Percentiles rank a stretch among this genome's conserved stretches.
Evolutionary conservation across 345 rosid genomes (phyloP).

Genomic region (Syzygium aromaticum): DNA sequence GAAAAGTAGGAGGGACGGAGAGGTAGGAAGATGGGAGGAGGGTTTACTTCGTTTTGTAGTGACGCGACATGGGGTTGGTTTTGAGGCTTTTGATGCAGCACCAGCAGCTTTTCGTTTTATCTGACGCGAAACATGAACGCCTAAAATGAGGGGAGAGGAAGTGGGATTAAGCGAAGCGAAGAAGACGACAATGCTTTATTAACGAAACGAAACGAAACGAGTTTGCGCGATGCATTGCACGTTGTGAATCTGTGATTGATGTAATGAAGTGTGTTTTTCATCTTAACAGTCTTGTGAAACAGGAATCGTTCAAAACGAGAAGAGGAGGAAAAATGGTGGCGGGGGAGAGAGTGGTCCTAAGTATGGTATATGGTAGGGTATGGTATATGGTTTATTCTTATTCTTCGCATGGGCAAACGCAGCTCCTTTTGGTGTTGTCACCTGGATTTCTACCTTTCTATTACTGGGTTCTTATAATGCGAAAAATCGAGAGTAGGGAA

Average conservation of each 20-base stretch:
- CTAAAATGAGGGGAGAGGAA: not conserved
- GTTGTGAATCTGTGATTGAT: not conserved
- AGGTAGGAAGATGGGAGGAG: not conserved
- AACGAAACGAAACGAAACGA: not conserved
- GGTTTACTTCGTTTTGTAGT: not conserved
- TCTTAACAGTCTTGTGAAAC: not conserved
- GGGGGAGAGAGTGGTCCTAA: not conserved
- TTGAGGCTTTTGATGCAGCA: not conserved
- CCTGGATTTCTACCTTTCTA: not conserved
- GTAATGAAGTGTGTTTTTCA: not conserved
- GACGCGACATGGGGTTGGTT: not conserved
- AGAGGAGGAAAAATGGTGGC: not conserved
- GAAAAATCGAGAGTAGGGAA: not conserved
- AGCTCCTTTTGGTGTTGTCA: not conserved
- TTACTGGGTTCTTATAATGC: fast-evolving
- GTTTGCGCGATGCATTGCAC: not conserved
- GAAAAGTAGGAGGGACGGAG: not conserved
- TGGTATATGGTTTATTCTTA: not conserved
- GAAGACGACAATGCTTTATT: not conserved
- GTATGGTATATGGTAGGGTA: not conserved
- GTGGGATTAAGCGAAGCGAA: not conserved
- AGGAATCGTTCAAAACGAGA: not conserved
- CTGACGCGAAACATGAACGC: not conserved
- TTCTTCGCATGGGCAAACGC: not conserved
- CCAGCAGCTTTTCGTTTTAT: not conserved